Conservation (phyloP, 345 rosid species). For the Populus pruinosa region DNA sequence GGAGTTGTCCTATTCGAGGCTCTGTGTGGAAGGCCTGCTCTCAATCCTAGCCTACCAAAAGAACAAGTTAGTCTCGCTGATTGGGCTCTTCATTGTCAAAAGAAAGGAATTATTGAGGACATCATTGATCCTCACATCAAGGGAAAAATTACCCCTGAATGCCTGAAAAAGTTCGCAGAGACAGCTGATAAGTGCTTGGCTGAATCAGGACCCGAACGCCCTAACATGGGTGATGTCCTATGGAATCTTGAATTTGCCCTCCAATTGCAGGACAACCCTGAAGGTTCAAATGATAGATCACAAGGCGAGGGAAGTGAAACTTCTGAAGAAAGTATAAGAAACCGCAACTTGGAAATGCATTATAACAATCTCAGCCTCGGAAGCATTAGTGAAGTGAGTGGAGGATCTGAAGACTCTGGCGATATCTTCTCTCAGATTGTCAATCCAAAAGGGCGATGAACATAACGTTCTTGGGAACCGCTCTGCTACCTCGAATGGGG, state of each 20-base stretch:
- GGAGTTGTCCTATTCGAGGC: slow-evolving; percentile 85
- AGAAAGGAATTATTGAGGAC: slow-evolving; percentile 51
- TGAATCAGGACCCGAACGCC: slow-evolving; percentile 62
- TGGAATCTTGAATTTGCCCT: slow-evolving; percentile 76
- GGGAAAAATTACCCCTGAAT: slow-evolving; percentile 47
- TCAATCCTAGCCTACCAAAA: slow-evolving; percentile 61
- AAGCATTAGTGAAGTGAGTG: slow-evolving; percentile 31
- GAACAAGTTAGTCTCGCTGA: slow-evolving; percentile 87
- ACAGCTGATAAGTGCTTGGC: slow-evolving; percentile 66
- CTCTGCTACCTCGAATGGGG: neutral
- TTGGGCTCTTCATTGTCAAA: slow-evolving; percentile 63
- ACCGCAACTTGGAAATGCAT: slow-evolving; percentile 6
- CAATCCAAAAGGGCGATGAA: slow-evolving; percentile 60
- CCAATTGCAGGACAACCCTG: slow-evolving; percentile 50
- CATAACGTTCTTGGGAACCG: neutral
- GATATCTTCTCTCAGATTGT: slow-evolving; percentile 58
- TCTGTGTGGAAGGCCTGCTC: slow-evolving; percentile 68
- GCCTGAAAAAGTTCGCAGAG: slow-evolving; percentile 61
- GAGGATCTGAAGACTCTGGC: slow-evolving; percentile 26
- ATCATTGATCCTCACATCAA: slow-evolving; percentile 58
- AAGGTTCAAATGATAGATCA: slow-evolving; percentile 23
- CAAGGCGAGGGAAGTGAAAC: slow-evolving; percentile 3
- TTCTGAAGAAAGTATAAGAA: slow-evolving; percentile 15
- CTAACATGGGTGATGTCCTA: slow-evolving; percentile 77
- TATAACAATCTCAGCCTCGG: slow-evolving; percentile 22